These are phyloP conservation scores for Glycine soja DNA, from an alignment of 306 rosid genomes.

Conservation along the genomic window DNA sequence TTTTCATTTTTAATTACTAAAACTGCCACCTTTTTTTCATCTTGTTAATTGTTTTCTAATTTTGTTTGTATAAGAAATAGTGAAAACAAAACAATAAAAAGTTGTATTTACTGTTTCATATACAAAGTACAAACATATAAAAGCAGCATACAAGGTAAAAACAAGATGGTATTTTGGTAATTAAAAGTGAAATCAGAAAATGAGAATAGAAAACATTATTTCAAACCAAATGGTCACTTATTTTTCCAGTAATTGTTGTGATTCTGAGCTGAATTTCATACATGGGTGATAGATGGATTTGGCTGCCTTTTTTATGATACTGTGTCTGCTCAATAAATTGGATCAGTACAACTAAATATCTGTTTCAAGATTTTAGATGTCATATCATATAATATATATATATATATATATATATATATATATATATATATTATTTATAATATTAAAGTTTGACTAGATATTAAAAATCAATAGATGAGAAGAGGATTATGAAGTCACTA, in stretches of 20 bases:
- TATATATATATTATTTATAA: slow-evolving; percentile 9
- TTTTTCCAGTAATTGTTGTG: no score
- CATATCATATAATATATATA: not conserved
- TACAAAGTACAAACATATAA: not conserved
- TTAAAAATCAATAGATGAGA: not conserved
- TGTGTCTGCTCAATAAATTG: not conserved
- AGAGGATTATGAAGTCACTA: not conserved
- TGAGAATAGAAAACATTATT: not conserved
- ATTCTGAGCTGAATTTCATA: no score
- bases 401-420: no score
- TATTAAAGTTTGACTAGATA: not conserved
- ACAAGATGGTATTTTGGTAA: not conserved
- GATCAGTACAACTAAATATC: not conserved
- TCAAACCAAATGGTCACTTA: not conserved
- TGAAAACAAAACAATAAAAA: no score
- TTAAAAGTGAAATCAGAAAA: not conserved
- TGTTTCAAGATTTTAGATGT: slow-evolving; percentile 9
- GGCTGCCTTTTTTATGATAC: no score
- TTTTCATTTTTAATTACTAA: not conserved
- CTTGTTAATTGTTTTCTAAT: not conserved
- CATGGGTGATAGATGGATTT: no score
- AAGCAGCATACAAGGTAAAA: not conserved
- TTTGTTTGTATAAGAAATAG: not conserved
- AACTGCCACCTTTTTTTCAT: not conserved
- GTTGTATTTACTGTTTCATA: no score